A percentile compares a stretch with the other conserved stretches of the same genome.
Evolutionary conservation across 208 protist genomes (phyloP).

Genomic region (Wallacemonas sp.): DNA sequence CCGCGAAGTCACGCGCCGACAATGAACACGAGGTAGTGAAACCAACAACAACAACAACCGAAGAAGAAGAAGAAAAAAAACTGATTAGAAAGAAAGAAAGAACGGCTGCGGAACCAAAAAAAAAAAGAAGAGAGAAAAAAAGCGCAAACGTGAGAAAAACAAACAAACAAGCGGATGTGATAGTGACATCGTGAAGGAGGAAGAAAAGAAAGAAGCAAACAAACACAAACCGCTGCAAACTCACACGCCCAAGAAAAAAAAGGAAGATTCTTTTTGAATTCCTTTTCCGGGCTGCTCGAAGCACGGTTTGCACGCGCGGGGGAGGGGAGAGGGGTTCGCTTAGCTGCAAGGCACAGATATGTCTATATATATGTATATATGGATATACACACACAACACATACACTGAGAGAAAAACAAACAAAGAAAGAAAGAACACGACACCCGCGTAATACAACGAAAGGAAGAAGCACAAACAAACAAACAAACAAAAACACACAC

Average conservation of each 20-base stretch:
- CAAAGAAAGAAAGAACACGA: not conserved
- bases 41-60: not conserved
- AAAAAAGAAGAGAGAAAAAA: not conserved
- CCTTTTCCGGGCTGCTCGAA: too few species aligned
- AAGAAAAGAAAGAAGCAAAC: constrained; percentile 5
- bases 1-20: too few species aligned
- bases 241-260: too few species aligned
- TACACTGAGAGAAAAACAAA: not conserved
- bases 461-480: not conserved
- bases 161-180: not conserved
- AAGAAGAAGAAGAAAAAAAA: constrained; percentile 19
- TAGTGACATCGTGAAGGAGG: not conserved
- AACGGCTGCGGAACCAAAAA: not conserved
- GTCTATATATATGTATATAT: too few species aligned
- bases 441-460: not conserved
- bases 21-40: not conserved
- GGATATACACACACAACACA: not conserved
- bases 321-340: too few species aligned
- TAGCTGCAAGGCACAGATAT: too few species aligned
- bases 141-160: not conserved
- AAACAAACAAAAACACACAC: not conserved
- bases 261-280: too few species aligned
- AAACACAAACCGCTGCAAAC: too few species aligned
- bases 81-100: constrained; percentile 3
- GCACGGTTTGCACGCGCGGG: too few species aligned